phyloP scores from a whole-genome alignment of 768 basidiomycete species.

The Rhizopogon roseolus region DNA sequence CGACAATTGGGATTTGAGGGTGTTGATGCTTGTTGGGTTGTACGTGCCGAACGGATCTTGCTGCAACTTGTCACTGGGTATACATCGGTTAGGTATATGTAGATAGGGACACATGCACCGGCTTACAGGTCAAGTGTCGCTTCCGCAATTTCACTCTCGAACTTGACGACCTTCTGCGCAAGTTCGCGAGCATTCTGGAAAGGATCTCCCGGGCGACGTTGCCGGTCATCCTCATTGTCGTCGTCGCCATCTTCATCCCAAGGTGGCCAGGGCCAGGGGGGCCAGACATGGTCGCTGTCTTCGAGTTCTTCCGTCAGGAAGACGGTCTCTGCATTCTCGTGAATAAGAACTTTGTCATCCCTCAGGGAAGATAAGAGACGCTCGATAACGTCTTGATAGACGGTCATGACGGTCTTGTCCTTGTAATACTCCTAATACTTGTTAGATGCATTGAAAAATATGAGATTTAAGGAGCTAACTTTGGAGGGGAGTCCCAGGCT shows the following conservation, averaged over 20 bases:
- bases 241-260: slow-evolving; percentile 64
- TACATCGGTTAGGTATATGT: not conserved
- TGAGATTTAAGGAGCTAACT: slow-evolving; percentile 32
- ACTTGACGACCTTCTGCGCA: slow-evolving; percentile 65
- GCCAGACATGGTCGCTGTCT: slow-evolving; percentile 46
- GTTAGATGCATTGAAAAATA: not conserved
- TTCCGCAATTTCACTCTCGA: slow-evolving; percentile 75
- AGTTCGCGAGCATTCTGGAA: slow-evolving; percentile 52
- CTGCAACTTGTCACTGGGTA: slow-evolving; percentile 55
- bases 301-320: slow-evolving; percentile 35
- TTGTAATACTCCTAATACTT: slow-evolving; percentile 77
- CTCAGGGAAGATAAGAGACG: slow-evolving; percentile 59
- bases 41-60: slow-evolving; percentile 86
- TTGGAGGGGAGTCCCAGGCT: slow-evolving; percentile 82
- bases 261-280: slow-evolving; percentile 84
- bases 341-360: slow-evolving; percentile 30
- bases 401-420: slow-evolving; percentile 61
- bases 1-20: slow-evolving; percentile 63
- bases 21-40: slow-evolving; percentile 72
- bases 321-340: slow-evolving; percentile 18
- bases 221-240: slow-evolving; percentile 27
- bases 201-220: slow-evolving; percentile 28
- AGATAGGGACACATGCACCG: not conserved
- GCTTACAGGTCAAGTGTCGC: slow-evolving; percentile 78
- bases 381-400: slow-evolving; percentile 68